phyloP scores from a whole-genome alignment of 176 grass and related monocot genomes.

The Hordeum marinum region DNA sequence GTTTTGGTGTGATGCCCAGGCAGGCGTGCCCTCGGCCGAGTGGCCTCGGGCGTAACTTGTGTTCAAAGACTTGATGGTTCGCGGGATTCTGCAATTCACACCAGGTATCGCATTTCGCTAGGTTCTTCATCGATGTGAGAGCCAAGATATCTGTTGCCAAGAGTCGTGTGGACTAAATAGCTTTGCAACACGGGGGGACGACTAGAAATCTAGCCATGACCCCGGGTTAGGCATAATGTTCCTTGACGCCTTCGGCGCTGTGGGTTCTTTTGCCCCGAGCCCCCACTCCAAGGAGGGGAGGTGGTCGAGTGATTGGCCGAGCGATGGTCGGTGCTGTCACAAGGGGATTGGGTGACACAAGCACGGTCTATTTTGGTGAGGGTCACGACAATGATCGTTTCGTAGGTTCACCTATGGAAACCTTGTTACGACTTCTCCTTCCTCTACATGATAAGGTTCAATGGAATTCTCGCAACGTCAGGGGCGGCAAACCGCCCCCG shows the following conservation, averaged over 20 bases:
- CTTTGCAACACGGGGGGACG: too few relatives aligned
- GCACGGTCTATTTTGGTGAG: too few relatives aligned
- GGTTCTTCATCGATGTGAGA: constrained; percentile 65
- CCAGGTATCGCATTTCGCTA: constrained; percentile 66
- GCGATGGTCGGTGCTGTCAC: too few relatives aligned
- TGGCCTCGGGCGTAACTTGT: constrained; percentile 47
- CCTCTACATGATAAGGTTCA: constrained; percentile 51
- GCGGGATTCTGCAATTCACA: constrained; percentile 67
- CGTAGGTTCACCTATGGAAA: constrained; percentile 41
- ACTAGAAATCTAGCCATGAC: too few relatives aligned
- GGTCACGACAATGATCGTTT: constrained; percentile 33
- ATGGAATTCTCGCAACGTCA: constrained; percentile 14
- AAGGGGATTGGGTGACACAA: too few relatives aligned
- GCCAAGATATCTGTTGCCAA: constrained; percentile 37
- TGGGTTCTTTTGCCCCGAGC: too few relatives aligned
- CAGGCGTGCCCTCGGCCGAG: not conserved
- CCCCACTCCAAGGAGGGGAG: too few relatives aligned
- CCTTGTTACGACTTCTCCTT: constrained; percentile 63
- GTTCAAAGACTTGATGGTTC: constrained; percentile 73
- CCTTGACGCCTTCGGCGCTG: too few relatives aligned
- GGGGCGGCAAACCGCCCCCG: too few relatives aligned
- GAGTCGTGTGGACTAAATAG: not conserved
- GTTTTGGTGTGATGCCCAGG: too few relatives aligned
- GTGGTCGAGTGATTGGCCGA: too few relatives aligned
- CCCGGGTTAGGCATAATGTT: too few relatives aligned